Conservation (phyloP, 495 filamentous ascomycete genomes). For the Podospora pseudocomata region DNA sequence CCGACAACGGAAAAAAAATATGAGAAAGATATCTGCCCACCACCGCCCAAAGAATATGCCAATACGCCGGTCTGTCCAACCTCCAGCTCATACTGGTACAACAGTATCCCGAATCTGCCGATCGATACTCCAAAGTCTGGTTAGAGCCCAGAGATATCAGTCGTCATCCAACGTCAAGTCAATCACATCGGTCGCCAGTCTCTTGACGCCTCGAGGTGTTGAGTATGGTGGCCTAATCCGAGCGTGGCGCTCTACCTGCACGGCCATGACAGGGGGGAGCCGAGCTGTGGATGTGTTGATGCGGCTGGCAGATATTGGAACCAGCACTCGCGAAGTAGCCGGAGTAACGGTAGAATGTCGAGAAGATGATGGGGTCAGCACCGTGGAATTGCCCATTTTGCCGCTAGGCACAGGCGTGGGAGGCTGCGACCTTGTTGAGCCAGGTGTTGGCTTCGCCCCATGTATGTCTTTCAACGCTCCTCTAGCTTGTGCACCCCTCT, state of each 20-base stretch:
- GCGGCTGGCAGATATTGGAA: neutral
- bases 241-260: neutral
- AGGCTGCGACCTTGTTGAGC: neutral
- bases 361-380: neutral
- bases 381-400: neutral
- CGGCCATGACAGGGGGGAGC: neutral
- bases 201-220: constrained; percentile 7
- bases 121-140: constrained; percentile 4
- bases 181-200: constrained; percentile 15
- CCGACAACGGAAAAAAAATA: neutral
- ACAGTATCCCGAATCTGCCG: neutral
- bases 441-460: neutral
- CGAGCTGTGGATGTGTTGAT: neutral
- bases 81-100: neutral
- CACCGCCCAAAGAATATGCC: neutral
- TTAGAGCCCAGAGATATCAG: neutral
- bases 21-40: neutral
- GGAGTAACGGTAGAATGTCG: neutral
- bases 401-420: no score
- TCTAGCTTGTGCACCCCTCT: neutral
- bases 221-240: neutral
- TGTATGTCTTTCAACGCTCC: neutral
- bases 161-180: constrained; percentile 20
- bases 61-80: neutral
- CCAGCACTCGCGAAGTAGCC: neutral